A percentile compares a stretch with the other conserved stretches of the same genome.
Evolutionary conservation across 495 filamentous ascomycete genomes (phyloP).

Genomic region (Viridothelium virens): DNA sequence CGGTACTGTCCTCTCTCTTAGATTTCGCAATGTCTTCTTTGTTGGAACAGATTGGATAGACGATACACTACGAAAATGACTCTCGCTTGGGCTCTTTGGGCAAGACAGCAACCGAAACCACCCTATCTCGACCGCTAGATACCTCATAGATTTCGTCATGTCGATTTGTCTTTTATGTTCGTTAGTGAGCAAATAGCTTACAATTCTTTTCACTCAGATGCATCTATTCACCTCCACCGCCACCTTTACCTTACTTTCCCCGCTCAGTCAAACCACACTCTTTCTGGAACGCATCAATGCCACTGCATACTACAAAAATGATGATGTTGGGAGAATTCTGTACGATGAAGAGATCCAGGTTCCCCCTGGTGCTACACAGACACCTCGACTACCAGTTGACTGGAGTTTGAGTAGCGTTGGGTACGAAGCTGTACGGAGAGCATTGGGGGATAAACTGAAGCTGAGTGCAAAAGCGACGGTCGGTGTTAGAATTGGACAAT

Average conservation of each 20-base stretch:
- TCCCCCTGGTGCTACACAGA: slow-evolving; percentile 53
- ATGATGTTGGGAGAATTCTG: slow-evolving; percentile 65
- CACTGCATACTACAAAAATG: slow-evolving; percentile 72
- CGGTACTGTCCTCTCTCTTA: slow-evolving; percentile 43
- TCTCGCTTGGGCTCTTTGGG: neutral
- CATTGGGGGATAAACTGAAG: slow-evolving; percentile 74
- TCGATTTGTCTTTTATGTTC: slow-evolving; percentile 3
- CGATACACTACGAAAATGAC: neutral
- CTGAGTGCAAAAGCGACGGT: slow-evolving; percentile 71
- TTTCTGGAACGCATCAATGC: slow-evolving; percentile 73
- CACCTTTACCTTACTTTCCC: slow-evolving; percentile 74
- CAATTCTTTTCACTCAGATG: slow-evolving; percentile 38
- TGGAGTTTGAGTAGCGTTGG: slow-evolving; percentile 71
- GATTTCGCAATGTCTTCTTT: slow-evolving; percentile 1
- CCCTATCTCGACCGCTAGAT: neutral
- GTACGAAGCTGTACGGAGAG: slow-evolving; percentile 68
- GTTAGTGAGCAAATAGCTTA: neutral
- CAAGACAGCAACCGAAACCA: neutral
- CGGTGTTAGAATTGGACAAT: slow-evolving; percentile 61
- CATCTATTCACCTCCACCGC: slow-evolving; percentile 82
- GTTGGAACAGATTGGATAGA: slow-evolving; percentile 3
- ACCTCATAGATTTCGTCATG: slow-evolving; percentile 3
- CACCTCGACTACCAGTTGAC: slow-evolving; percentile 71
- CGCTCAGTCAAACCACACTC: slow-evolving; percentile 60
- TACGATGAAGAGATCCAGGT: slow-evolving; percentile 69